These are phyloP conservation scores for Trametes versicolor DNA, from an alignment of 1,284 basidiomycete species.

Conservation along the genomic window DNA sequence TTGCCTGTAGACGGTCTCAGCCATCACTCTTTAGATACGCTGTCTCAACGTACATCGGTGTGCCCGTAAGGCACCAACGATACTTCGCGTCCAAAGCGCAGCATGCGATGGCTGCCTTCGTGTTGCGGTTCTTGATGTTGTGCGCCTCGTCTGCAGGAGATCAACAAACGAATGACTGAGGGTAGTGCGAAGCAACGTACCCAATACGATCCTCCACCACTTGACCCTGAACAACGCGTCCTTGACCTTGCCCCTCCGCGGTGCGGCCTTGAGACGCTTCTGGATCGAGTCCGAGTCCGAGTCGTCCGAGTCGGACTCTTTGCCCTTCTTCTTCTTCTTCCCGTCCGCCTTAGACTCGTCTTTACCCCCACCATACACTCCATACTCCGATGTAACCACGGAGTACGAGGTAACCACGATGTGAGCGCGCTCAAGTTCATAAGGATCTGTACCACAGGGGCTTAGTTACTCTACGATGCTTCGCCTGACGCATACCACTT, in stretches of 20 bases:
- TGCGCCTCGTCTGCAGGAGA: constrained; percentile 87
- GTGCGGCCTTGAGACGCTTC: constrained; percentile 51
- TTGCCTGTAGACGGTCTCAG: constrained; percentile 37
- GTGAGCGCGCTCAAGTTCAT: constrained; percentile 68
- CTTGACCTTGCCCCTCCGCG: constrained; percentile 55
- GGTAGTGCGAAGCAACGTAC: constrained; percentile 49
- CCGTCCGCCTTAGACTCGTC: constrained; percentile 51
- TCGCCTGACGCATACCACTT: constrained; percentile 27
- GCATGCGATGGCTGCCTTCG: constrained; percentile 86
- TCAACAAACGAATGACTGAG: background rate
- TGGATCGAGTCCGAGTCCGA: constrained; percentile 51
- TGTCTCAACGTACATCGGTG: constrained; percentile 76
- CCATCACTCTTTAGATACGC: no score
- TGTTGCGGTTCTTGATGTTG: constrained; percentile 94
- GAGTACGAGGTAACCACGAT: constrained; percentile 90
- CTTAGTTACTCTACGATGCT: background rate
- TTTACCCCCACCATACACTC: constrained; percentile 57
- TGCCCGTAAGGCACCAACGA: constrained; percentile 92
- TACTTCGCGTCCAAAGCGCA: constrained; percentile 82
- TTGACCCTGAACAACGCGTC: constrained; percentile 82
- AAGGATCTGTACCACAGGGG: constrained; percentile 58
- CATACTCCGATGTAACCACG: constrained; percentile 80
- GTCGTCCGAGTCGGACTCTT: constrained; percentile 49
- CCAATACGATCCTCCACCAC: constrained; percentile 90
- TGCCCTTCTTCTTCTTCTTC: constrained; percentile 50